Evolutionary conservation across 73 alveolate genomes (phyloP), one percentile per base, ranked within the genome.

Genomic region (Stentor roeselii): DNA sequence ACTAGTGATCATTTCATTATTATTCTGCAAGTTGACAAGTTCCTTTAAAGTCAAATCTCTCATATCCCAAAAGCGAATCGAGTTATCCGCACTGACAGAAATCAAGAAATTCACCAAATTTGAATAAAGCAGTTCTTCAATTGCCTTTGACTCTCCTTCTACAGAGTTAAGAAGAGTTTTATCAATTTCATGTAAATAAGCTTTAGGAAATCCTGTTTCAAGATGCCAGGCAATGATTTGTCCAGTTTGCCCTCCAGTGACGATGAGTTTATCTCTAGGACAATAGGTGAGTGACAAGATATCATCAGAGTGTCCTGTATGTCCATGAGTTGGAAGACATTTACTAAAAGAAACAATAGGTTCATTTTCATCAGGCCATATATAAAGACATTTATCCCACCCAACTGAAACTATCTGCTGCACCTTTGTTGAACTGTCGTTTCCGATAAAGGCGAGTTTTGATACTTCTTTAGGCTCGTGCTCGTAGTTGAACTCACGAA

Each of bases 181-280:
- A 42, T 89, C 96, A 27, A 60, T 40, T 36, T 85, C 92, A 67
- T 91, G 94, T 30, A 91, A 88, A 50, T 88, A 84, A 82, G 27
- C 85, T 86, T 88, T 88, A 30, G 82, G 86, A 42, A 86, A 78
- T 3, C 93, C 93, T 34, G 96, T 91, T 42, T 91, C 96, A 77
- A 88, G 86, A 75, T 88, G 88, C 93, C 96, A 91, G 1, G 91
- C 92, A 11, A 91, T 77, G 14, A 91, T 67, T 0, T 91, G 76
- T n/a, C 96, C 96, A 67, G 85, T 91, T 21, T 85, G 91, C 15
- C 91, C 93, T 30, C 96, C 96, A 37, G 96, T 91, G 50, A 89
- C 84, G 32, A 91, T 78, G 36, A 91, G 86, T 6, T 86, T 74
- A 75, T 91, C 90, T 1, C 75, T 38, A 38, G 59, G 78, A 32